Evolutionary conservation across 257 asterid species (phyloP).

Genomic region (Handroanthus guayacan): DNA sequence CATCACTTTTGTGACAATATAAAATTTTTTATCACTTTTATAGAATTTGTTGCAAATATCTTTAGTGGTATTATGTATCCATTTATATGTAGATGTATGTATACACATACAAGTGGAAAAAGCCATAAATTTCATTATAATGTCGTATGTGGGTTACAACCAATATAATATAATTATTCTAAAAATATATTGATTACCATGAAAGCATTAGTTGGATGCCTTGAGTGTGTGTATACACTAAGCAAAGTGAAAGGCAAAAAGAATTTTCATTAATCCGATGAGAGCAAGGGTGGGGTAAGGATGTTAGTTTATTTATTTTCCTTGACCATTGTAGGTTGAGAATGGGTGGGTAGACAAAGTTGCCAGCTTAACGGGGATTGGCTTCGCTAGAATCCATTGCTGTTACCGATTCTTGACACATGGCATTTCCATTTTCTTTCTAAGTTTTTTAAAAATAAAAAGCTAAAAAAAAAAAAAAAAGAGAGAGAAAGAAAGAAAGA

Average conservation of each 20-base stretch:
- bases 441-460: too few species aligned
- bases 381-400: not conserved
- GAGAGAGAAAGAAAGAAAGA: too few species aligned
- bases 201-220: not conserved
- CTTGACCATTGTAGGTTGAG: not conserved
- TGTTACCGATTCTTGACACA: not conserved
- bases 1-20: too few species aligned
- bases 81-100: too few species aligned
- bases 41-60: too few species aligned
- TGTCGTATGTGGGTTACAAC: slow-evolving; percentile 10
- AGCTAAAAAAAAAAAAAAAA: too few species aligned
- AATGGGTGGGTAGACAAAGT: not conserved
- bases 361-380: slow-evolving; percentile 4
- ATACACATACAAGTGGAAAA: too few species aligned
- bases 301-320: not conserved
- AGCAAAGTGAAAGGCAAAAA: slow-evolving; percentile 18
- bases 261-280: not conserved
- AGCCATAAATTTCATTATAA: slow-evolving; percentile 7
- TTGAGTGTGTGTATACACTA: slow-evolving; percentile 4
- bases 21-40: too few species aligned
- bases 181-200: not conserved
- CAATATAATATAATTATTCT: not conserved
- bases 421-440: not conserved
- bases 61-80: too few species aligned
- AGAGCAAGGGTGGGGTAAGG: not conserved